Base-by-base conservation (phyloP, 2,329 filamentous ascomycete genomes). In the Blumeriella jaapii region DNA sequence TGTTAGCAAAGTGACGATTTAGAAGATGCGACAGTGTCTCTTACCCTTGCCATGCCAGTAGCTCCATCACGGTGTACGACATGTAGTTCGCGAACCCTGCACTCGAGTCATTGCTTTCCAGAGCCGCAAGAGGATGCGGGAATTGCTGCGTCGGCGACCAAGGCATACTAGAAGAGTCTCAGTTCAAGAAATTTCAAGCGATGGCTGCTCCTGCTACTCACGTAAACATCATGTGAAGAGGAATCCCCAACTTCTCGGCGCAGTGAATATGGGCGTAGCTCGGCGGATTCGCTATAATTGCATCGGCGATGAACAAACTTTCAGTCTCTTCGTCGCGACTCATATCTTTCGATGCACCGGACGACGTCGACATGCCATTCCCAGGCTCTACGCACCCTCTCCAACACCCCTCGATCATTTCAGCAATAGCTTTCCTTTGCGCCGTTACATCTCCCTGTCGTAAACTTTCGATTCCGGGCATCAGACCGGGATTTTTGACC, bases 391-490 rank as follows among this genome's bases (percentile, higher is more conserved):
- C 78, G 53, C 84, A 93, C 0, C 82, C 84, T 46, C 75, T 67
- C 86, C 86, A 93, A 50, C 82, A 89, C 0, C 85, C 84, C 16
- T 78, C 64, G 11, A 93, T 61, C 44, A 91, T 87, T 40, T 82
- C 69, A 37, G 74, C 71, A 33, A 91, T 82, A 17, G 79, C 81
- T 41, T 68, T 73, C 10, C 83, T 68, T 20, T 82, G 68, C 55
- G 75, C 77, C 29, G 68, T 74, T 31, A 93, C 71, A 51, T 89
- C 83, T 2, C 83, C 83, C 41, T 68, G 78, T 39, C 73, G 74
- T 31, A 91, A 59, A 0, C 78, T 76, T 31, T 84, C 74, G 42
- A 87, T 71, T 0, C 78, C 78, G 1, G 84, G 84, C 73, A 91
- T 83, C 18, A 93, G 62, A 0, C 83, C 82, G 0, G 84, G 82